phyloP scores from a whole-genome alignment of 2,329 filamentous ascomycete species.

The Aspergillus candidus region DNA sequence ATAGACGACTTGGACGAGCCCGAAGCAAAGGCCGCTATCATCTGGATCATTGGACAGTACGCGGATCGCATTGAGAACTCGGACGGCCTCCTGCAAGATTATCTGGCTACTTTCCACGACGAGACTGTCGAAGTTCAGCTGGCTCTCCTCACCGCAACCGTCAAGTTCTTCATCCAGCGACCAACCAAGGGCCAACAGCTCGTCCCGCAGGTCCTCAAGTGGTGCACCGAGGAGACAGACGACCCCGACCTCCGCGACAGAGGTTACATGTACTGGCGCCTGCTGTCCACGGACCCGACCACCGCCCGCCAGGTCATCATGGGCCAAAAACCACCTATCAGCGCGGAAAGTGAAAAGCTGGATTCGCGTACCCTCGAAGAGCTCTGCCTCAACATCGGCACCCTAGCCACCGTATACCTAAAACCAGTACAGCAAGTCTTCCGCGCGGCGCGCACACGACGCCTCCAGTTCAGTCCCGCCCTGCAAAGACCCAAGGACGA shows the following conservation, averaged over 20 bases:
- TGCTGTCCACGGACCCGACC: constrained; percentile 85
- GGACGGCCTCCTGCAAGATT: constrained; percentile 88
- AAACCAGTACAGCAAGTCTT: constrained; percentile 98
- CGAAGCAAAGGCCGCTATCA: constrained; percentile 96
- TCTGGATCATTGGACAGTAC: constrained; percentile 99
- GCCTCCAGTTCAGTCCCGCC: constrained; percentile 74
- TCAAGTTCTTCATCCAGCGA: constrained; percentile 95
- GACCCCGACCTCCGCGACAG: constrained; percentile 93
- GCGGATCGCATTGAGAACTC: constrained; percentile 96
- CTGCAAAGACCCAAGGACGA: constrained; percentile 63
- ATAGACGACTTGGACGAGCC: constrained; percentile 94
- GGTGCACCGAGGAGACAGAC: constrained; percentile 98
- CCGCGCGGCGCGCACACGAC: constrained; percentile 74
- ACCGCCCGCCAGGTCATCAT: constrained; percentile 85
- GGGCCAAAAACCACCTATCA: constrained; percentile 95
- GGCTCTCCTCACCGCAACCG: constrained; percentile 87
- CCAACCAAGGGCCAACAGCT: constrained; percentile 91
- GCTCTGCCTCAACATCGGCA: constrained; percentile 94
- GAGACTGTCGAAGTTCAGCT: constrained; percentile 95
- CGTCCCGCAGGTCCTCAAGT: constrained; percentile 91
- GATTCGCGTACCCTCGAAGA: constrained; percentile 89
- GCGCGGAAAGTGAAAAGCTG: constrained; percentile 89
- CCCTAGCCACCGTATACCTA: constrained; percentile 91
- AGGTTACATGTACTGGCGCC: constrained; percentile 99
- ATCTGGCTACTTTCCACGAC: constrained; percentile 86